Base-by-base conservation (phyloP, 441 rosid genomes). In the Mallotus japonicus region DNA sequence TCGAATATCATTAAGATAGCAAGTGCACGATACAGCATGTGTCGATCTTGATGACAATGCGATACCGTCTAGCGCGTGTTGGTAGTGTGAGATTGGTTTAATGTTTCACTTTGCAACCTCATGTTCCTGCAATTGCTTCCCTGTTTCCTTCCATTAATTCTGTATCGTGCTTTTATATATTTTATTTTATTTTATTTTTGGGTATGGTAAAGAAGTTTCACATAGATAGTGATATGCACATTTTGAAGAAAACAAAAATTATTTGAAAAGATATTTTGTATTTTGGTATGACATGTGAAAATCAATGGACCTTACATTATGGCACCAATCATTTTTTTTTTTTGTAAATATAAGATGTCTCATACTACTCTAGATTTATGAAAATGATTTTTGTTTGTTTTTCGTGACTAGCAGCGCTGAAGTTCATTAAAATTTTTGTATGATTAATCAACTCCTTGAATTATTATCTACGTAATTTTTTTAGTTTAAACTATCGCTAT, bases 51-150 rank as follows among this genome's bases (percentile, higher is more conserved):
- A 28, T 0, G 2, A 12, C 12, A 28, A 24, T 61, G 44, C 2
- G 9, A 28, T 14, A 9, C 46, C 16, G 44, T 34, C 9, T 6
- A 61, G 64, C 64, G 20, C 46, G 64, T 61, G 64, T 28, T 61
- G 46, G 8, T 42, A 14, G 5, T 7, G 50, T n/a, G 50, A 62
- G 50, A 40, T 40, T 11, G 66, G 50, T 62, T 4, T 40, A 17
- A 14, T 44, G 46, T 19, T 7, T 61, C 3, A 5, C 44, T 15
- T 46, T 9, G 24, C 22, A 17, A 9, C 50, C 3, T 37, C 44
- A 40, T 16, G 22, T 40, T 62, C 66, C 66, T 62, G 7, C 65
- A 37, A 62, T 62, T 37, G 65, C 65, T 62, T 62, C 37, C n/a
- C 47, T 62, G 13, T 6, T 62, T 16, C 22, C 37, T 47, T 62